phyloP scores from a whole-genome alignment of 169 alveolate species.

The Cryptosporidium meleagridis region DNA sequence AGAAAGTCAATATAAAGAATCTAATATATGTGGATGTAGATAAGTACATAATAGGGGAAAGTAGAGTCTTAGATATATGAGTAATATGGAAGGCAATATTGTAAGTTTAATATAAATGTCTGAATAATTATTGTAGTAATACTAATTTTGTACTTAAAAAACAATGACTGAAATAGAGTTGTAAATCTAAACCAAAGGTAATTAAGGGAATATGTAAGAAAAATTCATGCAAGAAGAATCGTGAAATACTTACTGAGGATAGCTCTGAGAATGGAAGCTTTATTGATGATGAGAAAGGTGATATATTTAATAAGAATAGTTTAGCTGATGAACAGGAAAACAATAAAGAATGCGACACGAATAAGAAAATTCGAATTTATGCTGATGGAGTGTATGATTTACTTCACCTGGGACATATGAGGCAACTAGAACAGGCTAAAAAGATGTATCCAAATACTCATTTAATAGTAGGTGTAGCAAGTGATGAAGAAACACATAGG shows the following conservation, averaged over 20 bases:
- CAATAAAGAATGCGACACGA: constrained; percentile 78
- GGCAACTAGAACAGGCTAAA: constrained; percentile 96
- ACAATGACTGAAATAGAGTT: not conserved
- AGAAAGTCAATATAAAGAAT: not conserved
- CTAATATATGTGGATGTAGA: not conserved
- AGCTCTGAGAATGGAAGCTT: not conserved
- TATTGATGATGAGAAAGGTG: not conserved
- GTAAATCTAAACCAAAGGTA: constrained; percentile 5
- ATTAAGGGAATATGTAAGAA: not conserved
- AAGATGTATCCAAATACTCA: constrained; percentile 91
- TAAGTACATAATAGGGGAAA: not conserved
- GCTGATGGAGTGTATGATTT: constrained; percentile 96
- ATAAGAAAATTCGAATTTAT: constrained; percentile 83
- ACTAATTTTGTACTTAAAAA: no score
- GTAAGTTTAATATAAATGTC: not conserved
- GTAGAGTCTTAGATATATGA: not conserved
- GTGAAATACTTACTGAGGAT: not conserved
- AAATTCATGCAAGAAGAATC: not conserved
- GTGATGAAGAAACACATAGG: constrained; percentile 94
- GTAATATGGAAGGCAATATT: not conserved
- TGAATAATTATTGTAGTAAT: not conserved
- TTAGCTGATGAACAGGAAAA: not conserved
- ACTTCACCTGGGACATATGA: constrained; percentile 96
- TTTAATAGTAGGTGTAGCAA: constrained; percentile 95
- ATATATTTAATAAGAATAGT: not conserved